Percentiles rank a stretch among this genome's conserved stretches.
Conservation (phyloP, 1,284 basidiomycete species). For the Ustilago nuda region DNA sequence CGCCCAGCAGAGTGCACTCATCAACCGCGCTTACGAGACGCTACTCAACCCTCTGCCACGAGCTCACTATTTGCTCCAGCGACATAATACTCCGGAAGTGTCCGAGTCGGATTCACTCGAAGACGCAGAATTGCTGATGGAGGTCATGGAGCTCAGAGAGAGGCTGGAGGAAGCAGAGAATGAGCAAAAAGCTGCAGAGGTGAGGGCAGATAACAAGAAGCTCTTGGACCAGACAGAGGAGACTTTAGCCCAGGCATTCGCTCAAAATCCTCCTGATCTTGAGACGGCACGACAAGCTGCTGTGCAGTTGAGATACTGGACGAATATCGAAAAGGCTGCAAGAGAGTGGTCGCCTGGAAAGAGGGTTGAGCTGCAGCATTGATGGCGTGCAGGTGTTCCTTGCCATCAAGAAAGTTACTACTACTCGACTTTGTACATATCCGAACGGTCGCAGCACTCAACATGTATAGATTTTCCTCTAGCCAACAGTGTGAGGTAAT, state of each 20-base stretch:
- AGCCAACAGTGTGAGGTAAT: no score
- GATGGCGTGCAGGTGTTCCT: not conserved
- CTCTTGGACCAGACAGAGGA: conserved; percentile 43
- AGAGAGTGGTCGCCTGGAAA: conserved; percentile 65
- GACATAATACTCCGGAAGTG: conserved; percentile 31
- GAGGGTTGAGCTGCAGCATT: conserved; percentile 61
- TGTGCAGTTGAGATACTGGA: conserved; percentile 66
- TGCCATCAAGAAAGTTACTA: not conserved
- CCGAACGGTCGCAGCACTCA: not conserved
- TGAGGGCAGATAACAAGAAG: conserved; percentile 49
- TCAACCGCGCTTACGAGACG: conserved; percentile 68
- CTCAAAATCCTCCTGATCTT: conserved; percentile 36
- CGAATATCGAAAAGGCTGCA: conserved; percentile 65
- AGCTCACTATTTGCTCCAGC: conserved; percentile 60
- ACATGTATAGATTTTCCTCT: not conserved
- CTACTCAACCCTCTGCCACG: conserved; percentile 58
- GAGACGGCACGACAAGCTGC: conserved; percentile 48
- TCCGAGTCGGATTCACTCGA: conserved; percentile 60
- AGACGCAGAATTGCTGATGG: conserved; percentile 64
- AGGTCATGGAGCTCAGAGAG: conserved; percentile 67
- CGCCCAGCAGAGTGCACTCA: conserved; percentile 61
- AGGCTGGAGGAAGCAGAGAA: conserved; percentile 55
- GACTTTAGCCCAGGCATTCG: conserved; percentile 53
- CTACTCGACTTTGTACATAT: conserved; percentile 7
- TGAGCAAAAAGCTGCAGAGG: conserved; percentile 56